These are phyloP conservation scores for Saitoella complicata DNA, from an alignment of 805 yeast genomes.

Conservation along the genomic window DNA sequence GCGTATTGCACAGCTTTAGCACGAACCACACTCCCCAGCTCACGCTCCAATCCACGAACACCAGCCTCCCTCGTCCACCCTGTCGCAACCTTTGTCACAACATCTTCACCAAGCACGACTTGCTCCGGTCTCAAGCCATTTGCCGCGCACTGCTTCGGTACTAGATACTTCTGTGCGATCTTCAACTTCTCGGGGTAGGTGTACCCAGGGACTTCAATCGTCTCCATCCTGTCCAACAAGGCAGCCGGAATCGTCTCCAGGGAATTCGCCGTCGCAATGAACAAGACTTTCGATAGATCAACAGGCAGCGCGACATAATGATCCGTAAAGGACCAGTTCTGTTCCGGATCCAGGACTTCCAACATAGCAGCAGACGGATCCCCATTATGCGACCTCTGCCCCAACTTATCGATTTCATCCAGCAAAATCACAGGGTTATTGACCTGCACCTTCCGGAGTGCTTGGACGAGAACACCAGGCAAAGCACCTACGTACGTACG, in stretches of 20 bases:
- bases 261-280: constrained; percentile 77
- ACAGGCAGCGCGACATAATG: constrained; percentile 64
- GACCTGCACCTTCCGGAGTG: constrained; percentile 53
- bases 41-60: constrained; percentile 62
- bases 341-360: constrained; percentile 85
- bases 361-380: constrained; percentile 82
- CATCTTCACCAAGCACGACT: constrained; percentile 34
- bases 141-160: constrained; percentile 58
- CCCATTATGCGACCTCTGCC: constrained; percentile 49
- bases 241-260: constrained; percentile 58
- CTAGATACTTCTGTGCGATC: constrained; percentile 49
- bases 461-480: constrained; percentile 72
- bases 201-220: constrained; percentile 63
- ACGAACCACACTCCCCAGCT: constrained; percentile 61
- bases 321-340: constrained; percentile 58
- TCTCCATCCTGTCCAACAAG: constrained; percentile 68
- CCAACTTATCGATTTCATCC: constrained; percentile 29
- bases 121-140: constrained; percentile 41
- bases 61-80: constrained; percentile 77
- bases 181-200: constrained; percentile 59
- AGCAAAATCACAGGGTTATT: constrained; percentile 13
- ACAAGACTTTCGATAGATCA: constrained; percentile 64
- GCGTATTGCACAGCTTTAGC: constrained; percentile 63
- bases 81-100: constrained; percentile 45
- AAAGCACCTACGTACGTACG: constrained; percentile 84